Evolutionary conservation across 1,284 basidiomycete species (phyloP).

Genomic region (Chondrostereum purpureum): DNA sequence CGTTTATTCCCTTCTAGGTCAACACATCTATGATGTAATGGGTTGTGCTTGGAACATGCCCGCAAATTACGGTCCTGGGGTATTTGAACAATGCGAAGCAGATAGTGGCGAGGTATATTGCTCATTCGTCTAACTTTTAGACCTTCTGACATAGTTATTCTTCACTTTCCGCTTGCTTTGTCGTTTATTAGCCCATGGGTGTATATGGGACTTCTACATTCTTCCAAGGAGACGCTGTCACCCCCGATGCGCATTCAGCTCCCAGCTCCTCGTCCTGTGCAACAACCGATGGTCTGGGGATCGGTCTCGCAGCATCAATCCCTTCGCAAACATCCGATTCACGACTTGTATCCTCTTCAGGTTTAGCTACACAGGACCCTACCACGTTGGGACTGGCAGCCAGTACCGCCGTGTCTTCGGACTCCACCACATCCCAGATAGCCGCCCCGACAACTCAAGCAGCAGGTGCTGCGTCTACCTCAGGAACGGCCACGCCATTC

Average conservation of each 20-base stretch:
- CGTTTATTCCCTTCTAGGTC: slow-evolving; percentile 19
- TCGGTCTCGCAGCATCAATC: too few relatives aligned
- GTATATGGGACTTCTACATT: slow-evolving; percentile 65
- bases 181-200: slow-evolving; percentile 49
- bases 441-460: too few relatives aligned
- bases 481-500: too few relatives aligned
- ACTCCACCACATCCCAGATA: too few relatives aligned
- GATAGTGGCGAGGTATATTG: slow-evolving; percentile 3
- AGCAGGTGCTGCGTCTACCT: too few relatives aligned
- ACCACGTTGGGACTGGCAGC: too few relatives aligned
- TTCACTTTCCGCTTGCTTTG: too few relatives aligned
- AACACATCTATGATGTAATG: slow-evolving; percentile 62
- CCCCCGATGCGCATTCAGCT: slow-evolving; percentile 53
- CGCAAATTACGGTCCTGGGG: slow-evolving; percentile 6
- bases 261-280: slow-evolving; percentile 51
- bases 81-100: slow-evolving; percentile 7
- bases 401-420: too few relatives aligned
- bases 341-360: too few relatives aligned
- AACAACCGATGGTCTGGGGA: slow-evolving; percentile 33
- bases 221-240: slow-evolving; percentile 54
- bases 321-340: too few relatives aligned
- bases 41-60: slow-evolving; percentile 41
- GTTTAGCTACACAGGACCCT: too few relatives aligned
- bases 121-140: background rate
- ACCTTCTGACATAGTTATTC: too few relatives aligned